Percentiles rank a stretch among this genome's conserved stretches.
phyloP scores from a whole-genome alignment of 495 filamentous ascomycete species.

The Hypoxylon fragiforme region DNA sequence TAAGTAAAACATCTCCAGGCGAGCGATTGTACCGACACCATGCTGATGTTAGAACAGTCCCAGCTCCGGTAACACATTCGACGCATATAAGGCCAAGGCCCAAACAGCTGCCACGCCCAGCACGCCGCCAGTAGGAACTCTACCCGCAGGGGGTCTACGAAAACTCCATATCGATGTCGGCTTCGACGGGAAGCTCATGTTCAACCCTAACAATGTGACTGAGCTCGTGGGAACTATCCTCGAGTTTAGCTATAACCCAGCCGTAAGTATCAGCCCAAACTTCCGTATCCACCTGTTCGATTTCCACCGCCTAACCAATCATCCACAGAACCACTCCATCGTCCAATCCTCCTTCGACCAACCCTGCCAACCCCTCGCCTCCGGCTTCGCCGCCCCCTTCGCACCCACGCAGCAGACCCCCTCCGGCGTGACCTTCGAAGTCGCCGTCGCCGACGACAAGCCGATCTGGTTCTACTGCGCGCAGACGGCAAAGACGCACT shows the following conservation, averaged over 20 bases:
- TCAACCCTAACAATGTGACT: constrained; percentile 44
- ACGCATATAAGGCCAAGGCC: constrained; percentile 39
- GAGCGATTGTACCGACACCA: not conserved
- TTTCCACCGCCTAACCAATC: not conserved
- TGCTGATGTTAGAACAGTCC: constrained; percentile 33
- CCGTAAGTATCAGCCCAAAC: constrained; percentile 8
- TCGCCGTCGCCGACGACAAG: constrained; percentile 49
- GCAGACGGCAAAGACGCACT: constrained; percentile 49
- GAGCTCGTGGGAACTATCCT: constrained; percentile 42
- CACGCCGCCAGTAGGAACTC: constrained; percentile 36
- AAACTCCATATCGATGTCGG: constrained; percentile 43
- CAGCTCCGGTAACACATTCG: constrained; percentile 40
- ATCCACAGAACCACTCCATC: constrained; percentile 44
- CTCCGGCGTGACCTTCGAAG: constrained; percentile 46
- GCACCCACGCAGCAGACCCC: constrained; percentile 41
- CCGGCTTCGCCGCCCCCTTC: constrained; percentile 49
- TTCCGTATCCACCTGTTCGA: not conserved
- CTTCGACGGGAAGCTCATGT: constrained; percentile 36
- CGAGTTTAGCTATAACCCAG: constrained; percentile 44
- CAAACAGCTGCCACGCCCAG: constrained; percentile 34
- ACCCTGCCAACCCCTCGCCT: constrained; percentile 44
- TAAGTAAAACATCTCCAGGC: constrained; percentile 12
- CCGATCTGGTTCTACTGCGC: constrained; percentile 65
- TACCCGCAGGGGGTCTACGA: constrained; percentile 41
- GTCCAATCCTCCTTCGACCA: constrained; percentile 46